A percentile compares a stretch with the other conserved stretches of the same genome.
phyloP scores from a whole-genome alignment of 805 yeast species.

The Ogataea pilisensis region DNA sequence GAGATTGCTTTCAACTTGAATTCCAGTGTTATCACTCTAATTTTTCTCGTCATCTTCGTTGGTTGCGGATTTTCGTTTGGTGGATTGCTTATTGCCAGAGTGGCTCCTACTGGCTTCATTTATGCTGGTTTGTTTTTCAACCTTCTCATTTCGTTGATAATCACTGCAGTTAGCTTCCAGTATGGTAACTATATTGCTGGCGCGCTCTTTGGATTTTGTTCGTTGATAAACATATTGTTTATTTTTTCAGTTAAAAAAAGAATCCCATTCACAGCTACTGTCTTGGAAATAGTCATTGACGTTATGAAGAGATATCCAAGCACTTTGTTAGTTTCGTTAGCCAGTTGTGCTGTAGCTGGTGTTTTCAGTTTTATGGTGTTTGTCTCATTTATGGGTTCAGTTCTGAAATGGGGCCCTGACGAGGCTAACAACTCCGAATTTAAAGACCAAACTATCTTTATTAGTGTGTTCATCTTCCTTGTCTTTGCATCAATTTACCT shows the following conservation, averaged over 20 bases:
- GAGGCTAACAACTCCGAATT: conserved; percentile 17
- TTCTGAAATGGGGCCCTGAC: conserved; percentile 21
- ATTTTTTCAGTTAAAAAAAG: conserved; percentile 20
- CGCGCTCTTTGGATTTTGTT: conserved; percentile 41
- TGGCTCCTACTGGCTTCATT: background rate
- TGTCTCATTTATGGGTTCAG: conserved; percentile 45
- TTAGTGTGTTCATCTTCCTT: conserved; percentile 43
- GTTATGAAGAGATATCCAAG: conserved; percentile 70
- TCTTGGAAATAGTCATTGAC: conserved; percentile 47
- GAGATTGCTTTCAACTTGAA: background rate
- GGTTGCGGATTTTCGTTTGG: background rate
- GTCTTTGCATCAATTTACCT: conserved; percentile 79
- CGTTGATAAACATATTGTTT: conserved; percentile 14
- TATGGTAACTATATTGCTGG: conserved; percentile 76
- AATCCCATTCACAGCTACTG: conserved; percentile 25
- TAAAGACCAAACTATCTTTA: conserved; percentile 12
- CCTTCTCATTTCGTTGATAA: conserved; percentile 57
- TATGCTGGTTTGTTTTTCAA: background rate
- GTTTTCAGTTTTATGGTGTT: background rate
- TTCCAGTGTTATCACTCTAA: background rate
- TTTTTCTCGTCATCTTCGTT: background rate
- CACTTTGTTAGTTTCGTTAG: conserved; percentile 43
- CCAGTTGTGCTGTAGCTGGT: conserved; percentile 3
- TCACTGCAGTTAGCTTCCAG: conserved; percentile 69
- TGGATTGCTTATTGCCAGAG: background rate